These are phyloP conservation scores for Sophora flavescens DNA, from an alignment of 306 rosid genomes.

Conservation along the genomic window DNA sequence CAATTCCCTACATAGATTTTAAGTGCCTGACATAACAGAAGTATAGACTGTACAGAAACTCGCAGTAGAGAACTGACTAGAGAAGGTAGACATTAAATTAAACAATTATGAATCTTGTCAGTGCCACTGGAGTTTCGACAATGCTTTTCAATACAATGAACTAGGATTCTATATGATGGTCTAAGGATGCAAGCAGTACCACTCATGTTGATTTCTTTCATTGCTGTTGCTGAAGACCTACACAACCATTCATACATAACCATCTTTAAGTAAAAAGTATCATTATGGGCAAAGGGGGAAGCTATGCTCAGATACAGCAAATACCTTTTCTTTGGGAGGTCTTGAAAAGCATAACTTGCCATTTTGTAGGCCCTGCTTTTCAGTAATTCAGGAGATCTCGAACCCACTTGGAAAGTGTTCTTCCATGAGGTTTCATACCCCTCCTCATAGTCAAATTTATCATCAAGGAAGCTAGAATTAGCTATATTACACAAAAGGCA, in stretches of 20 bases:
- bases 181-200: slow-evolving; percentile 58
- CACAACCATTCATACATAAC: slow-evolving; percentile 46
- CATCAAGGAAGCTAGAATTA: slow-evolving; percentile 54
- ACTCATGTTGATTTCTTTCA: slow-evolving; percentile 58
- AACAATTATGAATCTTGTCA: not conserved
- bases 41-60: slow-evolving; percentile 33
- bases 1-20: slow-evolving; percentile 29
- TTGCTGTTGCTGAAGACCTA: slow-evolving; percentile 62
- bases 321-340: slow-evolving; percentile 60
- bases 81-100: slow-evolving; percentile 9
- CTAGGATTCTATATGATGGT: slow-evolving; percentile 25
- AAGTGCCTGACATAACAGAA: slow-evolving; percentile 17
- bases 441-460: slow-evolving; percentile 57
- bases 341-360: slow-evolving; percentile 59
- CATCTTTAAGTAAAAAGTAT: slow-evolving; percentile 42
- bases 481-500: slow-evolving; percentile 48
- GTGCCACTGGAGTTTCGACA: slow-evolving; percentile 29
- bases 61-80: not conserved
- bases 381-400: slow-evolving; percentile 50
- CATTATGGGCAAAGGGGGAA: slow-evolving; percentile 33
- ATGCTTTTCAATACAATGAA: slow-evolving; percentile 17
- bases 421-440: slow-evolving; percentile 59
- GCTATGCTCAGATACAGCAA: slow-evolving; percentile 28
- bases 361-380: slow-evolving; percentile 44
- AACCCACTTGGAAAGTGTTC: slow-evolving; percentile 55